Evolutionary conservation across 192 early-diverging fungal species (phyloP), one percentile per base, ranked within the genome.

Genomic region (Coemansia sp.): DNA sequence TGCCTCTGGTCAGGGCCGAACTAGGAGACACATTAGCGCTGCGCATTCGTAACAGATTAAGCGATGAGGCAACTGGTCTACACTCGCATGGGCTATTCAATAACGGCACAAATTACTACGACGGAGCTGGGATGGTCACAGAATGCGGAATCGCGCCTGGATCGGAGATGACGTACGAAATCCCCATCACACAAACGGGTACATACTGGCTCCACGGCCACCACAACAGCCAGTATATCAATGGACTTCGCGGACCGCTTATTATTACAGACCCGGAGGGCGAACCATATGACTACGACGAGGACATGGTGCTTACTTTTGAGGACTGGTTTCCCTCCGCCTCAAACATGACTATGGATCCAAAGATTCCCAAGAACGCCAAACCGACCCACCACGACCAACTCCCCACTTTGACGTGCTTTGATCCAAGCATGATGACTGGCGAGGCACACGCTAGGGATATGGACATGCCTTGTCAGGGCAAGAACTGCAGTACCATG

Each of bases 171-270:
- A 86, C 87, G 6, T 95, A 95, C 75, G 82, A 75, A n/a, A 88
- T 90, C 60, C 71, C 74, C n/a, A 67, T 88, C 37, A 60, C 61
- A 24, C 92, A 95, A 68, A 78, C 82, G 20, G 94, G 94, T 56
- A 94, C 91, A 20, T 94, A 88, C 80, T 95, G 94, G 94, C 80
- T 90, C 47, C 91, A 94, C 61, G 83, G 86, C 11, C 92, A 94
- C 70, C 78, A 69, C 61, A 73, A 63, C 52, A 83, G 74, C 56
- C 91, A 93, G 79, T 93, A 95, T 69, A 85, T 91, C 32, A 90
- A 95, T 61, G 93, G 93, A 37, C 76, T 93, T 41, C 86, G 88
- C 39, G 84, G 83, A 0, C 85, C 93, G 32, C 64, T 95, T 12
- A 85, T 93, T 49, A 78, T 95, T 39, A 80, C 88, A 35, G 79